Conservation (phyloP, 2,329 filamentous ascomycete genomes). For the Phialemonium atrogriseum region DNA sequence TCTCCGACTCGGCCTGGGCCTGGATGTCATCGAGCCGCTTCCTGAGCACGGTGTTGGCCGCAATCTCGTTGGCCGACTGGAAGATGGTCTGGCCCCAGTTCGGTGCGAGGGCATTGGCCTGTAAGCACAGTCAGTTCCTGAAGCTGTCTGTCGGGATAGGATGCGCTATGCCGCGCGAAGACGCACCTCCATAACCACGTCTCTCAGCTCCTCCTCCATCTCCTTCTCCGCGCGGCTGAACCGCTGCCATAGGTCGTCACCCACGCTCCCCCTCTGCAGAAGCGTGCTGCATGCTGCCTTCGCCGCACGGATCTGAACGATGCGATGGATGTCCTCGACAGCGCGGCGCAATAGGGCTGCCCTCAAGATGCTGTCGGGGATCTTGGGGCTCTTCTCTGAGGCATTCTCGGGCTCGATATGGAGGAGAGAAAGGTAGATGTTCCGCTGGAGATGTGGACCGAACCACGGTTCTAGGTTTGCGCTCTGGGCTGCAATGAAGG, state of each 20-base stretch:
- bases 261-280: conserved; percentile 83
- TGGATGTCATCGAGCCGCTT: conserved; percentile 69
- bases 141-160: not conserved
- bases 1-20: conserved; percentile 62
- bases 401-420: conserved; percentile 61
- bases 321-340: conserved; percentile 84
- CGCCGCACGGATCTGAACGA: conserved; percentile 78
- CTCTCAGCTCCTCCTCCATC: conserved; percentile 90
- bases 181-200: conserved; percentile 83
- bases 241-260: conserved; percentile 91
- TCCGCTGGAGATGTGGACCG: conserved; percentile 78
- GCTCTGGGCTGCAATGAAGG: conserved; percentile 51
- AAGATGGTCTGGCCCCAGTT: conserved; percentile 95
- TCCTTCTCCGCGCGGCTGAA: conserved; percentile 92
- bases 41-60: conserved; percentile 72
- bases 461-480: conserved; percentile 93
- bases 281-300: conserved; percentile 82
- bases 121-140: conserved; percentile 2
- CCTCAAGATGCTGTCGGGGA: conserved; percentile 80
- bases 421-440: conserved; percentile 88
- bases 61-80: conserved; percentile 94
- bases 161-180: not conserved
- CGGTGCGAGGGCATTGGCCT: conserved; percentile 85
- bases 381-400: conserved; percentile 56
- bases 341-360: conserved; percentile 84